Evolutionary conservation across 495 filamentous ascomycete species (phyloP).

Genomic region (Hypoxylon trugodes): DNA sequence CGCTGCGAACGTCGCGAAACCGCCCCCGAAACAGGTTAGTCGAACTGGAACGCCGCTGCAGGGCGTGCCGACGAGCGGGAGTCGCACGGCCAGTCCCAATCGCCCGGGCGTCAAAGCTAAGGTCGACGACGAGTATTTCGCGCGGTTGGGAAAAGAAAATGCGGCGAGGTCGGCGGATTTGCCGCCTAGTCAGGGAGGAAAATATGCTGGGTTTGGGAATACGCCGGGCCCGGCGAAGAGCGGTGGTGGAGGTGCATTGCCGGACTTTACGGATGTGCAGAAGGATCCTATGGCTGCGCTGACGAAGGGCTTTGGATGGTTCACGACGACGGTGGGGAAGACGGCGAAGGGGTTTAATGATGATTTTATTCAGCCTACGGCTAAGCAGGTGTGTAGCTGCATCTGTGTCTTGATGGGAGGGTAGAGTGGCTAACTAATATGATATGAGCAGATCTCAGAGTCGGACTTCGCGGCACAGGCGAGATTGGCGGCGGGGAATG

Average conservation of each 20-base stretch:
- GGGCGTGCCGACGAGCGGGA: slow-evolving; percentile 79
- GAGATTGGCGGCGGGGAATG: slow-evolving; percentile 69
- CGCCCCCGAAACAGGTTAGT: slow-evolving; percentile 44
- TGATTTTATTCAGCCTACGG: slow-evolving; percentile 87
- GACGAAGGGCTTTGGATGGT: slow-evolving; percentile 94
- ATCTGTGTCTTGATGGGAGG: not conserved
- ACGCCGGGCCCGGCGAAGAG: slow-evolving; percentile 59
- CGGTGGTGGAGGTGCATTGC: slow-evolving; percentile 55
- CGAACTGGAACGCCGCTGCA: slow-evolving; percentile 51
- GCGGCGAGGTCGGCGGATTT: slow-evolving; percentile 74
- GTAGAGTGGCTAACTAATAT: slow-evolving; percentile 8
- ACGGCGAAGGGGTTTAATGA: slow-evolving; percentile 90
- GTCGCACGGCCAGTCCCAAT: slow-evolving; percentile 70
- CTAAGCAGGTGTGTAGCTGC: slow-evolving; percentile 71
- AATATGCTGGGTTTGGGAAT: slow-evolving; percentile 90
- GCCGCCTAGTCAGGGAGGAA: slow-evolving; percentile 88
- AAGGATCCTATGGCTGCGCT: slow-evolving; percentile 89
- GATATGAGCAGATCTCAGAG: slow-evolving; percentile 70
- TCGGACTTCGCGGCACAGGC: slow-evolving; percentile 90
- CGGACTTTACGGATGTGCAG: slow-evolving; percentile 82
- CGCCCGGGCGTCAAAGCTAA: slow-evolving; percentile 53
- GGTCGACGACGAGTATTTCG: slow-evolving; percentile 88
- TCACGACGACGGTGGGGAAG: slow-evolving; percentile 83
- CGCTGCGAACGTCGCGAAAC: slow-evolving; percentile 49
- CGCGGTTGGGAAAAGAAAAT: slow-evolving; percentile 81